phyloP scores from a whole-genome alignment of 164 flowering plant species.

The Magnolia sinica region DNA sequence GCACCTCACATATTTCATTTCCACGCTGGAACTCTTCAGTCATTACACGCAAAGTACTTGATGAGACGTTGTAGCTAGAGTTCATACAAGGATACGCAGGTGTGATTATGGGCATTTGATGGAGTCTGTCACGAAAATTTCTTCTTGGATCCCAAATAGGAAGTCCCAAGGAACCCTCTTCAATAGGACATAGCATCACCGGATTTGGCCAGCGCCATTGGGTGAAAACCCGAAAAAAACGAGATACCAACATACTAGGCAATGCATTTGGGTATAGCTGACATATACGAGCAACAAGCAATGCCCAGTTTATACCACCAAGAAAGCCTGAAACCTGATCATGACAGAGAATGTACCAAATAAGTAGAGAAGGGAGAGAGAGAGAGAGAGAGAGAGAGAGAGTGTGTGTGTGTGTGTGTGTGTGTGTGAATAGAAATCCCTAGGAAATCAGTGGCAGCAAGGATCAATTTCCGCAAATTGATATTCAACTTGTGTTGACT shows the following conservation, averaged over 20 bases:
- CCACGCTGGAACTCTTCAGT: slow-evolving; percentile 80
- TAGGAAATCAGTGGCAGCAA: background rate
- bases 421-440: background rate
- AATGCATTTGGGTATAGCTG: slow-evolving; percentile 63
- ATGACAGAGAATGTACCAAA: slow-evolving; percentile 1
- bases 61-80: slow-evolving; percentile 92
- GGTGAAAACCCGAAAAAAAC: slow-evolving; percentile 56
- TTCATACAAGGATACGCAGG: slow-evolving; percentile 99
- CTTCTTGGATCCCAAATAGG: slow-evolving; percentile 90
- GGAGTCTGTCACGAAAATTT: slow-evolving; percentile 57
- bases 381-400: background rate
- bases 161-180: slow-evolving; percentile 74
- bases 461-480: background rate
- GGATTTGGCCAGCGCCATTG: slow-evolving; percentile 73
- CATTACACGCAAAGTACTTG: slow-evolving; percentile 85
- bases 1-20: slow-evolving; percentile 78
- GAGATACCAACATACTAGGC: slow-evolving; percentile 54
- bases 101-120: slow-evolving; percentile 91
- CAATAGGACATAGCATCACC: slow-evolving; percentile 61
- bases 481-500: background rate
- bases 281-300: slow-evolving; percentile 60
- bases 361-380: background rate
- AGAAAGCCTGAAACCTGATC: slow-evolving; percentile 55
- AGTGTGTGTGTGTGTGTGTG: background rate
- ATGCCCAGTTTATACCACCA: slow-evolving; percentile 65